Evolutionary conservation across 768 basidiomycete species (phyloP), one percentile per base, ranked within the genome.

Genomic region (Naematelia aurantialba): DNA sequence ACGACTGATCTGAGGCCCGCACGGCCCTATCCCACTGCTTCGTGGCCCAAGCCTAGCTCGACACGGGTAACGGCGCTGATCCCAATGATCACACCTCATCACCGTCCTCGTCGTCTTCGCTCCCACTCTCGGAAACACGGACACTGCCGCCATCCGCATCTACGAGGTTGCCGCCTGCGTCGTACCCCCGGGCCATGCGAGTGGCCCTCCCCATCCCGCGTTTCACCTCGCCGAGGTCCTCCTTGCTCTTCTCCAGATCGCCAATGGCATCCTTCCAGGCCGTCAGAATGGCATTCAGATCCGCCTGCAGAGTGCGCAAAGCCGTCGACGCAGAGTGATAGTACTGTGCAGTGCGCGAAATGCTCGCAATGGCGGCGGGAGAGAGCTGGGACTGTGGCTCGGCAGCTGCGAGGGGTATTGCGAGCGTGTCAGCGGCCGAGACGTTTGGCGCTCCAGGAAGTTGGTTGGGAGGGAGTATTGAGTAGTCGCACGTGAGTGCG

Each of bases 221-320:
- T 4, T 14, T 68, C 5, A 73, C 59, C 49, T 60, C 61, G 1
- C 71, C 71, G 3, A 60, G 24, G 60, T 67, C 62, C 55, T 72
- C 71, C 52, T 68, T 70, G 17, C 12, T 55, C 49, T 70, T 73
- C 47, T 69, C 67, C 5, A 24, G 11, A 47, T 73, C 66, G 12
- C 69, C 70, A 17, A 72, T 58, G 3, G 59, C 65, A 42, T 75
- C 70, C 54, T 75, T 70, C 69, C 69, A 74, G 3, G 45, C 25
- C 4, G 69, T 74, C 34, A 74, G 31, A 21, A 11, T 44, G 10
- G 57, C 70, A 29, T 71, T 74, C 31, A 74, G 55, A 2, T 58
- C 39, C 19, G 31, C n/a, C 51, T 70, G 71, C 0, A 56, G 59
- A 13, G 51, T 17, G 2, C 53, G 62, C 10, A 73, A 27, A 1